Base-by-base conservation (phyloP, 2,329 filamentous ascomycete genomes). In the Elsinoe ampelina region DNA sequence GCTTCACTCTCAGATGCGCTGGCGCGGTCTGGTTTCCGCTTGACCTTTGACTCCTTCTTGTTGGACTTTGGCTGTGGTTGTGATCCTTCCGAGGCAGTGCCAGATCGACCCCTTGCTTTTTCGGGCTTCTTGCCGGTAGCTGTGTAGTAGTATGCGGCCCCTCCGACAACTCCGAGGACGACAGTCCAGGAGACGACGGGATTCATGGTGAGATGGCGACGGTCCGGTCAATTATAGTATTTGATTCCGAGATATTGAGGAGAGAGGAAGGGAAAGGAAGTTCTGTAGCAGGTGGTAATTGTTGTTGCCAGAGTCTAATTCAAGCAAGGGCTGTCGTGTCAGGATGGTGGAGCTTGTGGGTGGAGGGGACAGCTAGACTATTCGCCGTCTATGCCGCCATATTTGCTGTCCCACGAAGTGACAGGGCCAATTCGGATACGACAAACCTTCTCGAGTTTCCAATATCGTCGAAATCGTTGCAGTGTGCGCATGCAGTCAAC, bases 121-220 rank as follows among this genome's bases (percentile, higher is more conserved):
- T 58, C 58, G 13, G 58, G 41, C 43, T 58, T 64, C 41, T 51
- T 58, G 19, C 55, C 48, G 15, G 48, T 59, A 8, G 58, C 56
- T 20, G 57, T 58, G 57, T 68, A 68, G 51, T 68, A 67, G 35
- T 59, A 63, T 38, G 59, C 65, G 17, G 57, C 60, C 15, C 58
- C 64, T 11, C 57, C 62, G 30, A 56, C 59, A n/a, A 54, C 58
- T 34, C 61, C 36, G 22, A 61, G 57, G 39, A 64, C 59, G 26
- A 66, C 54, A 12, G 58, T 59, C 66, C 66, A 68, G 38, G 62
- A 65, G 54, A 62, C 57, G 64, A 61, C 65, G 35, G 65, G 61
- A 38, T 67, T 65, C 63, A 67, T 64, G 48, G 2, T 54, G 52
- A 30, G 26, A 30, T 30, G 7, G 26, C 5, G 7, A 8, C 4